A percentile compares a stretch with the other conserved stretches of the same genome.
Evolutionary conservation across 176 grass and related monocot genomes (phyloP).

Genomic region (Lolium rigidum): DNA sequence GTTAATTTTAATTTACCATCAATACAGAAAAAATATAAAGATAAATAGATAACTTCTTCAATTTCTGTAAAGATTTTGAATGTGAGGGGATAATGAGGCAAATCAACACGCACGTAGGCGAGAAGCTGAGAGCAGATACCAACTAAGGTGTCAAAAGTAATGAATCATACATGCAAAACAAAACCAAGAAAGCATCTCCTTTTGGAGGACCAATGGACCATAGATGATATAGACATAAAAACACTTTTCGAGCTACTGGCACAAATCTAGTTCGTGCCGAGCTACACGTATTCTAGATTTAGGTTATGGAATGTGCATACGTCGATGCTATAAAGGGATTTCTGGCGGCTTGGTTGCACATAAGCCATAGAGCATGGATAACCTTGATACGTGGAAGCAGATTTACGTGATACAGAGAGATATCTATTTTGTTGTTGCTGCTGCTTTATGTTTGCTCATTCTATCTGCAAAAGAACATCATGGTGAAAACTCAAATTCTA

Average conservation of each 20-base stretch:
- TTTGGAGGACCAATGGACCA: slow-evolving; percentile 29
- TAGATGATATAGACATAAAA: slow-evolving; percentile 39
- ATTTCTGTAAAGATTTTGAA: slow-evolving; percentile 16
- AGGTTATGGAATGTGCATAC: slow-evolving; percentile 30
- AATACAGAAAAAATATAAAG: neutral
- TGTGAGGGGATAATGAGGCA: slow-evolving; percentile 24
- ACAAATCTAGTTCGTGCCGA: slow-evolving; percentile 40
- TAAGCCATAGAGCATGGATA: slow-evolving; percentile 38
- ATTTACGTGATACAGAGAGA: slow-evolving; percentile 15
- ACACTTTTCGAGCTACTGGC: slow-evolving; percentile 37
- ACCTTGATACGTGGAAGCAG: slow-evolving; percentile 44
- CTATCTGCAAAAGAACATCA: slow-evolving; percentile 15
- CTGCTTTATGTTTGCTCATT: slow-evolving; percentile 19
- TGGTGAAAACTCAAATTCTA: neutral
- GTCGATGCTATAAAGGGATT: slow-evolving; percentile 41
- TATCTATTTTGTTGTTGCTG: neutral
- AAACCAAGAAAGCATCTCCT: slow-evolving; percentile 53
- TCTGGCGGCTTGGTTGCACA: slow-evolving; percentile 26
- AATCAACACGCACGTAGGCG: neutral
- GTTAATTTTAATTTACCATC: neutral
- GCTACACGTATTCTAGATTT: slow-evolving; percentile 33
- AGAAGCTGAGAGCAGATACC: slow-evolving; percentile 37
- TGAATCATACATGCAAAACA: slow-evolving; percentile 15
- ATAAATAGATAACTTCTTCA: neutral
- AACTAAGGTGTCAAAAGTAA: slow-evolving; percentile 39